Evolutionary conservation across 306 rosid species (phyloP).

Genomic region (Vigna nakashimae): DNA sequence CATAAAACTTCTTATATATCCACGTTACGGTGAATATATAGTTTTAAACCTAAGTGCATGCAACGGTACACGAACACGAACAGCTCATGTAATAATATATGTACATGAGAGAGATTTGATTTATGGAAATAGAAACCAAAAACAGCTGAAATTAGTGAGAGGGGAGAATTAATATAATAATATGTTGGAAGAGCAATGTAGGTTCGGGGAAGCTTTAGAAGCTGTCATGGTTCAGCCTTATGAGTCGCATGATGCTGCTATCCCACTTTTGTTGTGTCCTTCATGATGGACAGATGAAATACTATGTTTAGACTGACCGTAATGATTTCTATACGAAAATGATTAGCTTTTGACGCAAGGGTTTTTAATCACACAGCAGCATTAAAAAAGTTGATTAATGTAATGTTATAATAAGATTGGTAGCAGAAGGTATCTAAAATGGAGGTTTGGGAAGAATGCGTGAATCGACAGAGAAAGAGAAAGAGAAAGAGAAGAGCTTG

Average conservation of each 20-base stretch:
- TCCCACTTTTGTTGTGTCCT: slow-evolving; percentile 45
- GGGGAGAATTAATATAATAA: background rate
- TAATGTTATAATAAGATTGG: background rate
- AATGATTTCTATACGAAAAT: slow-evolving; percentile 37
- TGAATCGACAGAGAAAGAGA: background rate
- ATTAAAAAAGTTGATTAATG: background rate
- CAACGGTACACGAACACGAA: background rate
- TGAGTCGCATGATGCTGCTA: slow-evolving; percentile 34
- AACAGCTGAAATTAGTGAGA: too few species aligned
- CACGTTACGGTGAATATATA: background rate
- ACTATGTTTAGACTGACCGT: slow-evolving; percentile 44
- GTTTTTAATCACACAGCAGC: background rate
- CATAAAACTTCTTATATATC: background rate
- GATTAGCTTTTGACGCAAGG: too few species aligned
- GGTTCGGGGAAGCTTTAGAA: slow-evolving; percentile 40
- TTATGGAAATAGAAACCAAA: background rate
- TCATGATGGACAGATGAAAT: slow-evolving; percentile 56
- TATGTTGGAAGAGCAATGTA: slow-evolving; percentile 18
- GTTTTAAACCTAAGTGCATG: background rate
- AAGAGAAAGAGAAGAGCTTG: slow-evolving; percentile 38
- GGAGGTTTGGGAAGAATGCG: slow-evolving; percentile 11
- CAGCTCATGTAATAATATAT: too few species aligned
- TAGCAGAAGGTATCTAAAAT: slow-evolving; percentile 4
- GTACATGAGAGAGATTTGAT: too few species aligned
- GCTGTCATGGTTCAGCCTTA: slow-evolving; percentile 49